Evolutionary conservation across 192 early-diverging fungal species (phyloP), one percentile per base, ranked within the genome.

Genomic region (Dissophora ornata): DNA sequence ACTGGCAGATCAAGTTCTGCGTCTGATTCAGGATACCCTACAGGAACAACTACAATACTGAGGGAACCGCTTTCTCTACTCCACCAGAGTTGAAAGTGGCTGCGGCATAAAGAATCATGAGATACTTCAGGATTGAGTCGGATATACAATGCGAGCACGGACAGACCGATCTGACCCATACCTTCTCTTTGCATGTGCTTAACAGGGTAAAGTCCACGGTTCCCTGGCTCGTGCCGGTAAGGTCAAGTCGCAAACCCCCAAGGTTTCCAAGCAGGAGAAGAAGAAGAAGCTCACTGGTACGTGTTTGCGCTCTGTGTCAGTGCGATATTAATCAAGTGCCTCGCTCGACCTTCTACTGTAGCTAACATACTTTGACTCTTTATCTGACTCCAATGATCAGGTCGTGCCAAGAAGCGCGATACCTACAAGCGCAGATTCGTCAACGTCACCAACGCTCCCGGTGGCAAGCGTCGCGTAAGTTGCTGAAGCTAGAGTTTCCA

Each of bases 161-260:
- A 38, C 36, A 9, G 13, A 38, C 36, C 36, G 36, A 38, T 38
- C 36, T 6, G 36, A 9, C 36, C 13, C 13, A 13, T 45, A 45
- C n/a, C 44, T 10, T n/a, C 4, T 45, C 9, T 16, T 45, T 45
- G 9, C n/a, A n/a, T n/a, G n/a, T n/a, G n/a, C 9, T 45, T 45
- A n/a, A 71, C 84, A 97, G 97, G 97, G 96, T 92, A 98, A 99
- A 93, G 97, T 99, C 82, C 97, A 99, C 92, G 97, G 97, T 89
- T 97, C 95, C 74, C 91, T 99, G 83, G 94, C 97, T 88, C 96
- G 97, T 98, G 97, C 97, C 88, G 97, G 97, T 93, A 99, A 99
- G 88, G 97, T 99, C 85, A 99, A 99, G 95, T 92, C 91, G 70
- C 96, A 98, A 87, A 94, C 91, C 78, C 96, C 97, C 79, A 97